phyloP scores from a whole-genome alignment of 441 rosid genomes.

The Syzygium malaccense region DNA sequence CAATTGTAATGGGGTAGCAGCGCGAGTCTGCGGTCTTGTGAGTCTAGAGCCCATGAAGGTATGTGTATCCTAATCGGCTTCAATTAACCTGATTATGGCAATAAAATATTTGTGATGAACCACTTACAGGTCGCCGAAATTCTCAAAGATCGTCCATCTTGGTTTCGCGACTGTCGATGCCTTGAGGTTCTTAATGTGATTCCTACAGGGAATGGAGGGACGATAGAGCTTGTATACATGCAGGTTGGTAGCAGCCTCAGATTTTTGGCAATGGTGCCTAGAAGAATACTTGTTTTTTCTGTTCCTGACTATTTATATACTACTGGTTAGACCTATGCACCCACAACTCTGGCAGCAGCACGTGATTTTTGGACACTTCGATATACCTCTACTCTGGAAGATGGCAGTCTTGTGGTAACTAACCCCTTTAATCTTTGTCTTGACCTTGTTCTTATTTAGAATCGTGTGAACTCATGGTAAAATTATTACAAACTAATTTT shows the following conservation, averaged over 20 bases:
- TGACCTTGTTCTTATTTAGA: neutral
- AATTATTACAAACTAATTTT: neutral
- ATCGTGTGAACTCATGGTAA: neutral
- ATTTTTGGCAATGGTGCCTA: neutral
- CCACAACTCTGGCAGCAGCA: slow-evolving; percentile 11
- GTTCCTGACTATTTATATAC: neutral
- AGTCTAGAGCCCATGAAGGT: slow-evolving; percentile 20
- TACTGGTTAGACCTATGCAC: slow-evolving; percentile 12
- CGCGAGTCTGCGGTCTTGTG: slow-evolving; percentile 17
- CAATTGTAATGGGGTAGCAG: slow-evolving; percentile 19
- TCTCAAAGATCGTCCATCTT: slow-evolving; percentile 17
- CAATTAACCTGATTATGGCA: neutral
- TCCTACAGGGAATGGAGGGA: slow-evolving; percentile 14
- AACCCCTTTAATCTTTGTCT: neutral
- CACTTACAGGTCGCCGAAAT: slow-evolving; percentile 8
- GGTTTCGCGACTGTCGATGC: slow-evolving; percentile 17
- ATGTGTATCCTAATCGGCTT: neutral
- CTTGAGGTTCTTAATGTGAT: slow-evolving; percentile 9
- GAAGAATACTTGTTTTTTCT: neutral
- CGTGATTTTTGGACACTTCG: slow-evolving; percentile 17
- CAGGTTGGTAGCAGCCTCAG: slow-evolving; percentile 5
- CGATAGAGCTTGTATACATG: slow-evolving; percentile 16
- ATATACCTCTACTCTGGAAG: slow-evolving; percentile 13
- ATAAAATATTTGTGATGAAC: neutral
- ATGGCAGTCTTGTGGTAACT: slow-evolving; percentile 17